Percentiles rank a stretch among this genome's conserved stretches.
phyloP scores from a whole-genome alignment of 2,329 filamentous ascomycete species.

The Talaromyces pinophilus region DNA sequence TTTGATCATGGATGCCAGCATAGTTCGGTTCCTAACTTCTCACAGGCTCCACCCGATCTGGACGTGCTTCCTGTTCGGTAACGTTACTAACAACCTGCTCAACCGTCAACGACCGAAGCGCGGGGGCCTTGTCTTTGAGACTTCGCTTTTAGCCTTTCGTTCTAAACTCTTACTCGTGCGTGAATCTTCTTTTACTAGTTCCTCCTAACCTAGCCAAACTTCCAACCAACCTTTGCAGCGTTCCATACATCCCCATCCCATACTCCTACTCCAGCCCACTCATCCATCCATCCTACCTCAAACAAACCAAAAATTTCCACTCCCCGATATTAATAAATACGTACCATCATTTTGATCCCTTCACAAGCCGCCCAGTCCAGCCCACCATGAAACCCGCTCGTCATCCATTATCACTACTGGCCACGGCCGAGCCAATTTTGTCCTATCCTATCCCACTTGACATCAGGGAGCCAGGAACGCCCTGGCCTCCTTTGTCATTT shows the following conservation, averaged over 20 bases:
- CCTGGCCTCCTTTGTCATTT: slow-evolving; percentile 15
- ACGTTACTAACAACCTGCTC: not conserved
- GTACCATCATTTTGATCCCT: slow-evolving; percentile 15
- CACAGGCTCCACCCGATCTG: slow-evolving; percentile 40
- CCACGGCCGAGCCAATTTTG: slow-evolving; percentile 8
- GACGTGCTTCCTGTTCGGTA: slow-evolving; percentile 23
- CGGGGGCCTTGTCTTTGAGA: slow-evolving; percentile 31
- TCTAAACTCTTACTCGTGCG: slow-evolving; percentile 22
- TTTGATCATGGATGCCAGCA: slow-evolving; percentile 7
- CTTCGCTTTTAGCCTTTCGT: slow-evolving; percentile 15
- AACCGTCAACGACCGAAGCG: slow-evolving; percentile 25
- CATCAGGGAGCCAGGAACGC: slow-evolving; percentile 16
- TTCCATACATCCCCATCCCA: slow-evolving; percentile 7
- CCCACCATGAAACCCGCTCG: slow-evolving; percentile 20
- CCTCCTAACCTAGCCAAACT: slow-evolving; percentile 7
- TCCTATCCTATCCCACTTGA: slow-evolving; percentile 11
- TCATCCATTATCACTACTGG: slow-evolving; percentile 9
- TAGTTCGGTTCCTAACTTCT: slow-evolving; percentile 8
- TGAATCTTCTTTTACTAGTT: slow-evolving; percentile 24
- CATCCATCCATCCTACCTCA: slow-evolving; percentile 4
- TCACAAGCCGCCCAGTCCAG: slow-evolving; percentile 9
- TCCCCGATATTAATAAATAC: slow-evolving; percentile 13
- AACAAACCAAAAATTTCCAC: slow-evolving; percentile 11
- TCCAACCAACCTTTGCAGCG: slow-evolving; percentile 12
- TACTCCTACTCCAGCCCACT: slow-evolving; percentile 8